Percentiles rank a stretch among this genome's conserved stretches.
Evolutionary conservation across 768 basidiomycete species (phyloP).

Genomic region (Suillus ampliporus): DNA sequence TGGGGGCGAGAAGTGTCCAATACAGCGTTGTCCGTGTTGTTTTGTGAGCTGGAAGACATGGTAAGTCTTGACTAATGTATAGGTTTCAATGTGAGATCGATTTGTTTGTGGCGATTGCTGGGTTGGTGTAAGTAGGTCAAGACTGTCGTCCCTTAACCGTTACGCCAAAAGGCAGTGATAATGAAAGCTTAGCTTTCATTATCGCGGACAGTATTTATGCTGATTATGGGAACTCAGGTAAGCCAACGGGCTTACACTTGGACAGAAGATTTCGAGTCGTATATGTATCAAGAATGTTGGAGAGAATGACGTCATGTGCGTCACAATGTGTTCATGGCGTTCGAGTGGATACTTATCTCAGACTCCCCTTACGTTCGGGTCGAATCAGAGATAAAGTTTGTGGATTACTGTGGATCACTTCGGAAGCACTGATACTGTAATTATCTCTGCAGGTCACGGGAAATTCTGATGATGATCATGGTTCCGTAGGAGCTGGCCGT

Average conservation of each 20-base stretch:
- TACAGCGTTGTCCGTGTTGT: slow-evolving; percentile 13
- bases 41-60: slow-evolving; percentile 18
- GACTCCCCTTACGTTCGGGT: no score
- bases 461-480: neutral
- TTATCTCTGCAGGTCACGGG: neutral
- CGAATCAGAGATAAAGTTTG: no score
- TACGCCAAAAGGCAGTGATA: no score
- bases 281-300: neutral
- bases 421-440: no score
- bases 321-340: neutral
- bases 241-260: no score
- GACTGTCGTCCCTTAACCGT: no score
- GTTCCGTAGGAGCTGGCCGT: no score
- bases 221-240: no score
- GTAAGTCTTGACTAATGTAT: neutral
- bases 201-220: no score
- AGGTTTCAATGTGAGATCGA: neutral
- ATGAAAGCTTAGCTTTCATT: no score
- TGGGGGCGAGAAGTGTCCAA: slow-evolving; percentile 28
- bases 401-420: no score
- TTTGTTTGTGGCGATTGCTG: neutral
- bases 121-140: no score
- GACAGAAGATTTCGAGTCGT: neutral
- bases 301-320: neutral
- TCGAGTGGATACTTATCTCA: neutral